Percentiles rank a stretch among this genome's conserved stretches.
These are phyloP conservation scores for Panicum virgatum DNA, from an alignment of 202 grass and related monocot species.

Conservation along the genomic window DNA sequence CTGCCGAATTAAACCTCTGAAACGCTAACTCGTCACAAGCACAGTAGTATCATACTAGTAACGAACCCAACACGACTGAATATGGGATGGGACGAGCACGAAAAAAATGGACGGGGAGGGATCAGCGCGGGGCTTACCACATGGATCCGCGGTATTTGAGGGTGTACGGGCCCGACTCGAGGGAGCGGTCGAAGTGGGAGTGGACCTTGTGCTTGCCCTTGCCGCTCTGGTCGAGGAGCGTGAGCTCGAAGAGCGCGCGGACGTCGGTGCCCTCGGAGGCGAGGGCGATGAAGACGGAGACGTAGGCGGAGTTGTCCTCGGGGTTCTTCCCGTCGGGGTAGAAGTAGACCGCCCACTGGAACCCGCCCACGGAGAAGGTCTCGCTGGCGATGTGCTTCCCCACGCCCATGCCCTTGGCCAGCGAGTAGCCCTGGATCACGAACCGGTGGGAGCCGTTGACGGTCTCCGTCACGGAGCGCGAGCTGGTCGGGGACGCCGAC, in stretches of 20 bases:
- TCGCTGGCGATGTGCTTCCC: conserved; percentile 83
- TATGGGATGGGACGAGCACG: neutral
- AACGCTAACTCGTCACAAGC: neutral
- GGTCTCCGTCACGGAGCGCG: conserved; percentile 65
- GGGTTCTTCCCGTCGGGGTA: conserved; percentile 95
- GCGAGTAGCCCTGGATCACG: conserved; percentile 80
- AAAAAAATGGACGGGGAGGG: neutral
- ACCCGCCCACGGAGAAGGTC: conserved; percentile 63
- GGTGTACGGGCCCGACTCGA: conserved; percentile 88
- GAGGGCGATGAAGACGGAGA: conserved; percentile 81
- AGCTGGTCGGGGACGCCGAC: conserved; percentile 60
- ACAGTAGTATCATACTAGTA: neutral
- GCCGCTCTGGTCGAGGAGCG: conserved; percentile 77
- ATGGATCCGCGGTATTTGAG: conserved; percentile 96
- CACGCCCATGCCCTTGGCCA: conserved; percentile 75
- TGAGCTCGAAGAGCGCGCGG: conserved; percentile 76
- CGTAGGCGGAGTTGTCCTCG: conserved; percentile 57
- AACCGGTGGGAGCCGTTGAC: conserved; percentile 71
- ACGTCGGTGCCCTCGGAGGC: conserved; percentile 78
- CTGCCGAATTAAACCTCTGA: neutral
- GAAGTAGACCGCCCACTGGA: conserved; percentile 96
- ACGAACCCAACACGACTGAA: neutral
- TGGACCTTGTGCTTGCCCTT: conserved; percentile 92
- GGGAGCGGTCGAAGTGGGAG: conserved; percentile 84
- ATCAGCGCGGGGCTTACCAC: conserved; percentile 54